A percentile compares a stretch with the other conserved stretches of the same genome.
phyloP scores from a whole-genome alignment of 1,139 yeast genomes.

The Pichia sp. region DNA sequence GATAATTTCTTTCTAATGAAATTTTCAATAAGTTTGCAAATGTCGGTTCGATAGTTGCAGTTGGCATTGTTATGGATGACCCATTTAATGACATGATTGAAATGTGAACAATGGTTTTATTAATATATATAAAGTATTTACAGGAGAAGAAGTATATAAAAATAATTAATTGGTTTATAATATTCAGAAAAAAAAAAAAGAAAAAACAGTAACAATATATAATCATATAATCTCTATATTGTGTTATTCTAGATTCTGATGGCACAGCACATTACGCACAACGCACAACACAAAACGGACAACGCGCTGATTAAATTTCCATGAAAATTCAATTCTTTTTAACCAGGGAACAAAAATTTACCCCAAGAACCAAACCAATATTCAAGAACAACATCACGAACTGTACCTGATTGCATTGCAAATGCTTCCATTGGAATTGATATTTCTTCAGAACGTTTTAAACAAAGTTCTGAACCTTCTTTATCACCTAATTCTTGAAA shows the following conservation, averaged over 20 bases:
- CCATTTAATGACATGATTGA: background rate
- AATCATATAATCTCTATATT: no score
- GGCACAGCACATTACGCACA: no score
- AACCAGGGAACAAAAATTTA: slow-evolving; percentile 28
- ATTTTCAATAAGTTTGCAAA: slow-evolving; percentile 20
- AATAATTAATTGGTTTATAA: slow-evolving; percentile 6
- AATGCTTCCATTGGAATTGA: slow-evolving; percentile 29
- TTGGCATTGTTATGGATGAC: slow-evolving; percentile 16
- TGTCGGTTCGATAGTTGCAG: slow-evolving; percentile 18
- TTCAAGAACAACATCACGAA: slow-evolving; percentile 28
- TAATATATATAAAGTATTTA: background rate
- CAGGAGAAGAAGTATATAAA: background rate
- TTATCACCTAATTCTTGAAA: slow-evolving; percentile 31
- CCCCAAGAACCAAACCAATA: slow-evolving; percentile 32
- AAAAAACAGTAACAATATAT: no score
- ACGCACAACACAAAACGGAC: no score
- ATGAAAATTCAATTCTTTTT: background rate
- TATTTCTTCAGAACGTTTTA: slow-evolving; percentile 22
- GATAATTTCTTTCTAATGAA: slow-evolving; percentile 19
- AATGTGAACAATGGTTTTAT: no score
- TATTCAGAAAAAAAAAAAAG: no score
- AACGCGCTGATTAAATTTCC: slow-evolving; percentile 6
- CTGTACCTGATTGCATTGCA: slow-evolving; percentile 17
- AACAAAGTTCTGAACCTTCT: slow-evolving; percentile 29
- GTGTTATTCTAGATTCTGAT: no score